Conservation (phyloP, 805 yeast species). For the Teunomyces gatunensis region DNA sequence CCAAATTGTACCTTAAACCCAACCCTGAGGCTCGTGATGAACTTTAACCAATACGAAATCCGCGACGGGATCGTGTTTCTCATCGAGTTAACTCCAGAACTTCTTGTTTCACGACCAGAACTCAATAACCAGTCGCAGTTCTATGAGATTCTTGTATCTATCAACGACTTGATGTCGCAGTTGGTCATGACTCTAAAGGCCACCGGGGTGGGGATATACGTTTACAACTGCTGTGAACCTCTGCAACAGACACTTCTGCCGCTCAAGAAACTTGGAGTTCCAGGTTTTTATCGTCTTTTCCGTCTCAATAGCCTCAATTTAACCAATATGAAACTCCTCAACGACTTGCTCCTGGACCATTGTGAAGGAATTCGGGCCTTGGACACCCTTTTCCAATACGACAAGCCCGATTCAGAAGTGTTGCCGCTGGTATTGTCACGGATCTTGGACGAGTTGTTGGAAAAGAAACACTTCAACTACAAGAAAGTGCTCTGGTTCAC, state of each 20-base stretch:
- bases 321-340: conserved; percentile 53
- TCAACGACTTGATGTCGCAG: conserved; percentile 62
- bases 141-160: conserved; percentile 51
- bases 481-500: conserved; percentile 71
- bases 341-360: conserved; percentile 54
- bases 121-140: conserved; percentile 44
- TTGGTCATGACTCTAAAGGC: conserved; percentile 62
- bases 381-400: conserved; percentile 9
- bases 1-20: background rate
- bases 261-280: conserved; percentile 14
- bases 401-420: conserved; percentile 17
- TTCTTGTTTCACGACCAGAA: conserved; percentile 35
- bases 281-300: conserved; percentile 50
- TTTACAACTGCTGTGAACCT: conserved; percentile 46
- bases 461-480: conserved; percentile 45
- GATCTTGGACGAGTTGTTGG: conserved; percentile 54
- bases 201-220: conserved; percentile 73
- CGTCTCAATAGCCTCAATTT: conserved; percentile 54
- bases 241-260: background rate
- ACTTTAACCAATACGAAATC: conserved; percentile 37
- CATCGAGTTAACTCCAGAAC: conserved; percentile 54
- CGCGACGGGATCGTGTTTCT: conserved; percentile 66
- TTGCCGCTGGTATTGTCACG: conserved; percentile 45
- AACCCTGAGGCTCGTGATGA: background rate
- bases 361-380: conserved; percentile 17